A percentile compares a stretch with the other conserved stretches of the same genome.
These are phyloP conservation scores for Boletus reticuloceps DNA, from an alignment of 768 basidiomycete species.

Conservation along the genomic window DNA sequence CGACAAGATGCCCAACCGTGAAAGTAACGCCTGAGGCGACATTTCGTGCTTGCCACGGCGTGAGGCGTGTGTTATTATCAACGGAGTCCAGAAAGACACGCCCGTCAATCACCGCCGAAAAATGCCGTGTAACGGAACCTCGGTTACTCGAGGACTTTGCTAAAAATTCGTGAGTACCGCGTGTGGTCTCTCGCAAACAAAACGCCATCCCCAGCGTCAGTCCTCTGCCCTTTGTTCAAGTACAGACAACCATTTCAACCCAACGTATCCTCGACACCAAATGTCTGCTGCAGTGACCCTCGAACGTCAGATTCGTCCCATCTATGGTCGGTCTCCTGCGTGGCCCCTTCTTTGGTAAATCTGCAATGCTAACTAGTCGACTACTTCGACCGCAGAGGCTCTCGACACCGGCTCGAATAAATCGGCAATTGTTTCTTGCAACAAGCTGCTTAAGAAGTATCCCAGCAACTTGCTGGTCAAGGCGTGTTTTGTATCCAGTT, in stretches of 20 bases:
- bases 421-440: conserved; percentile 80
- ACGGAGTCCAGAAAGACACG: not conserved
- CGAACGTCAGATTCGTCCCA: conserved; percentile 81
- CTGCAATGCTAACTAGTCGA: conserved; percentile 1
- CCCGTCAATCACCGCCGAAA: conserved; percentile 21
- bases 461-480: conserved; percentile 71
- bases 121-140: conserved; percentile 26
- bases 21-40: conserved; percentile 40
- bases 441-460: conserved; percentile 85
- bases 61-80: not conserved
- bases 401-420: conserved; percentile 86
- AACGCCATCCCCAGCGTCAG: not conserved
- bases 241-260: not conserved
- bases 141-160: conserved; percentile 19
- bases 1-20: conserved; percentile 25
- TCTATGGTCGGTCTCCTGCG: conserved; percentile 60
- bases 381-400: conserved; percentile 52
- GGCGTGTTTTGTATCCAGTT: conserved; percentile 33
- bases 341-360: not conserved
- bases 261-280: conserved; percentile 2
- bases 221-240: conserved; percentile 4
- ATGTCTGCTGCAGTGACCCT: conserved; percentile 56
- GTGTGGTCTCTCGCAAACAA: conserved; percentile 2
- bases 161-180: conserved; percentile 24
- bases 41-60: conserved; percentile 23